phyloP scores from a whole-genome alignment of 2,329 filamentous ascomycete genomes.

The Didymella glomerata region DNA sequence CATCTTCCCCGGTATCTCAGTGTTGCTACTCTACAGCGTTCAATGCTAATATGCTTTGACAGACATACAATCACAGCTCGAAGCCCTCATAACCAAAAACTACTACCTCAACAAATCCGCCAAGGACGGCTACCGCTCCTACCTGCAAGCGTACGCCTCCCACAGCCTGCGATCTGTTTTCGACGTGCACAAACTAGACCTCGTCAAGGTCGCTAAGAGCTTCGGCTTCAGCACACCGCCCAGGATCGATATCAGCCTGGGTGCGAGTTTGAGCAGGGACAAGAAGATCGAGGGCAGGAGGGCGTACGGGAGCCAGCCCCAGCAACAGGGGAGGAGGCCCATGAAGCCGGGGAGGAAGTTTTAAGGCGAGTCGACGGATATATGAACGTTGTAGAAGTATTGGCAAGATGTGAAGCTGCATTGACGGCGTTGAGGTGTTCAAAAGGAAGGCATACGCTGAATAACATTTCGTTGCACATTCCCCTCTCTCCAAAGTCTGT shows the following conservation, averaged over 20 bases:
- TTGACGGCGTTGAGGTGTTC: constrained; percentile 28
- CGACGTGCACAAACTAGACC: constrained; percentile 81
- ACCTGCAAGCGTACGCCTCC: constrained; percentile 93
- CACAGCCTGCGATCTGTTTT: constrained; percentile 85
- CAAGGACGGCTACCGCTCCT: constrained; percentile 82
- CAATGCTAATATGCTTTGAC: neutral
- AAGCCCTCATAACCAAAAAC: constrained; percentile 93
- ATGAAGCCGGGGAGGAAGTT: constrained; percentile 59
- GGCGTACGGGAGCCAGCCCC: constrained; percentile 81
- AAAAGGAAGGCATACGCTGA: neutral
- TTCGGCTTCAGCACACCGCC: constrained; percentile 83
- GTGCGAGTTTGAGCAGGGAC: constrained; percentile 78
- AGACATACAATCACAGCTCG: constrained; percentile 76
- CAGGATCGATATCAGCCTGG: constrained; percentile 79
- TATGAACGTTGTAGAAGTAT: neutral
- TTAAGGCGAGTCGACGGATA: too few species aligned
- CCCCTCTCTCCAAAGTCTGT: too few species aligned
- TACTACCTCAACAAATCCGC: constrained; percentile 94
- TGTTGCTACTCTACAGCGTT: too few species aligned
- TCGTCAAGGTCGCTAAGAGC: constrained; percentile 83
- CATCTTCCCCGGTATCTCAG: too few species aligned
- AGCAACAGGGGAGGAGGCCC: constrained; percentile 63
- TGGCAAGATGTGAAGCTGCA: constrained; percentile 7
- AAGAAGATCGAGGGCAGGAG: constrained; percentile 70
- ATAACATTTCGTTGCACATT: too few species aligned